These are phyloP conservation scores for Talaromyces nanjingensis DNA, from an alignment of 495 filamentous ascomycete genomes.

Conservation along the genomic window DNA sequence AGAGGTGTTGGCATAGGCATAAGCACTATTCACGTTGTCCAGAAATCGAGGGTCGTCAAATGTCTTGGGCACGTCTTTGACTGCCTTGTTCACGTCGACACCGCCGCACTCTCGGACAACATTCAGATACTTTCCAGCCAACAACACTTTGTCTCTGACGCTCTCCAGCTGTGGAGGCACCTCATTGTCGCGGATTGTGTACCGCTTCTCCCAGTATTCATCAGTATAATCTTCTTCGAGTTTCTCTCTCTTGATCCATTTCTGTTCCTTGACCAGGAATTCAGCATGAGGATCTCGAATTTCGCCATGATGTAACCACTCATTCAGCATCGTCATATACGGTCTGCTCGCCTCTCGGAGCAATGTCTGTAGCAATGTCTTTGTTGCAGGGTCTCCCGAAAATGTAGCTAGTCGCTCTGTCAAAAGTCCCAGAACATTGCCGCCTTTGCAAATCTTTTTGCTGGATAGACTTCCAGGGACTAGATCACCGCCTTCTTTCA, in stretches of 20 bases:
- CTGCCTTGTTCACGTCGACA: slow-evolving; percentile 85
- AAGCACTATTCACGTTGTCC: slow-evolving; percentile 91
- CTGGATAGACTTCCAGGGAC: slow-evolving; percentile 68
- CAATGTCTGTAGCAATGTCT: slow-evolving; percentile 68
- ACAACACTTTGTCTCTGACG: slow-evolving; percentile 87
- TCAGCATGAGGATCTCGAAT: slow-evolving; percentile 93
- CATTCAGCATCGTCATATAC: slow-evolving; percentile 97
- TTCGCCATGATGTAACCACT: slow-evolving; percentile 94
- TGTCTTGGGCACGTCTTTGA: slow-evolving; percentile 79
- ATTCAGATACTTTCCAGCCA: slow-evolving; percentile 96
- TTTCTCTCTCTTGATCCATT: slow-evolving; percentile 84
- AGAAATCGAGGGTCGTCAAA: slow-evolving; percentile 87
- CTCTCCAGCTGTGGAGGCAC: slow-evolving; percentile 88
- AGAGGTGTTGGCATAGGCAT: slow-evolving; percentile 91
- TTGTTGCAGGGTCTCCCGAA: slow-evolving; percentile 87
- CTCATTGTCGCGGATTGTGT: slow-evolving; percentile 84
- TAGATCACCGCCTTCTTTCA: slow-evolving; percentile 72
- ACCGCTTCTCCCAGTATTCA: slow-evolving; percentile 97
- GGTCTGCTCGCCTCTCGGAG: slow-evolving; percentile 84
- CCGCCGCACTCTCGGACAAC: slow-evolving; percentile 96
- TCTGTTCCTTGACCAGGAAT: slow-evolving; percentile 92
- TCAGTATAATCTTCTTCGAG: slow-evolving; percentile 96
- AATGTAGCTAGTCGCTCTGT: slow-evolving; percentile 78
- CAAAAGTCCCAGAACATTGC: slow-evolving; percentile 76
- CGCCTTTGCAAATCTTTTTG: slow-evolving; percentile 92